These are phyloP conservation scores for Bryoglossum gracile DNA, from an alignment of 495 filamentous ascomycete species.

Conservation along the genomic window DNA sequence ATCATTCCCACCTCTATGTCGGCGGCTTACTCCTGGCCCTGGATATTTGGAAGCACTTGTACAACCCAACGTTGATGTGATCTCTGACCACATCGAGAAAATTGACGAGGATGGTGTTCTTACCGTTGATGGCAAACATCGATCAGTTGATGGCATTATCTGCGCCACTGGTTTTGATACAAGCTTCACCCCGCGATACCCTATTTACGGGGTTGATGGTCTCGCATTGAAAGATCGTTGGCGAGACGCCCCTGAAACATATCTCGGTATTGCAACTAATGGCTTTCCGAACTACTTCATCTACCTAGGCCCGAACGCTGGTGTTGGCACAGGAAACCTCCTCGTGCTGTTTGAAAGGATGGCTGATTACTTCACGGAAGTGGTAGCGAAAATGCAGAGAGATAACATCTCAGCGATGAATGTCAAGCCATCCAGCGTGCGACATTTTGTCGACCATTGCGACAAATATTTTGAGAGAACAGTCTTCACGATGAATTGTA, in stretches of 20 bases:
- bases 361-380: conserved; percentile 50
- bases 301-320: conserved; percentile 46
- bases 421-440: conserved; percentile 42
- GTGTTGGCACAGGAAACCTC: conserved; percentile 43
- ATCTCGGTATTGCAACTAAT: conserved; percentile 52
- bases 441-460: conserved; percentile 56
- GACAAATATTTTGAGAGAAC: conserved; percentile 56
- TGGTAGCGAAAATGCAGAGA: conserved; percentile 50
- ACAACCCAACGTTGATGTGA: conserved; percentile 52
- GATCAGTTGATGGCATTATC: conserved; percentile 50
- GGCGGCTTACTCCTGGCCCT: conserved; percentile 60
- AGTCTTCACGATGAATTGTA: conserved; percentile 54
- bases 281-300: conserved; percentile 59
- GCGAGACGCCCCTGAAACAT: conserved; percentile 50
- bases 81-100: conserved; percentile 45
- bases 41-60: conserved; percentile 61
- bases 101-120: conserved; percentile 52
- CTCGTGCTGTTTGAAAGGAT: conserved; percentile 46
- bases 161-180: conserved; percentile 62
- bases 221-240: conserved; percentile 29
- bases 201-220: conserved; percentile 39
- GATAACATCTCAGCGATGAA: conserved; percentile 52
- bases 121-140: conserved; percentile 41
- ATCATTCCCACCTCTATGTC: conserved; percentile 33
- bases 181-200: conserved; percentile 49